Percentiles rank a stretch among this genome's conserved stretches.
phyloP scores from a whole-genome alignment of 306 rosid genomes.

The Hylodesmum podocarpum region DNA sequence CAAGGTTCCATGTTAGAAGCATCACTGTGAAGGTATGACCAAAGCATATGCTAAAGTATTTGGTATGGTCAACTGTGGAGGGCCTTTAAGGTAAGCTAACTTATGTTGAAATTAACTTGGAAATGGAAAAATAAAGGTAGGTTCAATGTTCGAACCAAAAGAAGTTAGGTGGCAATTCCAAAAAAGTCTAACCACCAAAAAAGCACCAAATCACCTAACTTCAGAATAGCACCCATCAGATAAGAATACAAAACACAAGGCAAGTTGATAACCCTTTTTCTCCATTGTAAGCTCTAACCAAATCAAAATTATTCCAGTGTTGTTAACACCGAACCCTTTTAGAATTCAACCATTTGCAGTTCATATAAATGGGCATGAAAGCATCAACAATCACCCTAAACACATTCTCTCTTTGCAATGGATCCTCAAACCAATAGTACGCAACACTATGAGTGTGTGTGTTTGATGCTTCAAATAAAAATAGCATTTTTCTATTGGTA shows the following conservation, averaged over 20 bases:
- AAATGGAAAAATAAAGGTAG: background rate
- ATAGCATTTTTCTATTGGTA: background rate
- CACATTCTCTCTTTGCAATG: background rate
- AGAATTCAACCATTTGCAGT: background rate
- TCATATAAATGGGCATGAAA: background rate
- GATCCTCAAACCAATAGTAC: background rate
- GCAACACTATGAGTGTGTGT: background rate
- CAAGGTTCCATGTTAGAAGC: constrained; percentile 10
- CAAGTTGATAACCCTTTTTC: background rate
- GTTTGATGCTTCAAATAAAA: background rate
- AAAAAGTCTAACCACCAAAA: constrained; percentile 16
- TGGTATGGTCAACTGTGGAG: constrained; percentile 32
- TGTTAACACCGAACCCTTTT: background rate
- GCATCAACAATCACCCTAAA: background rate
- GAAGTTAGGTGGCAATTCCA: constrained; percentile 38
- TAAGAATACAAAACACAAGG: background rate
- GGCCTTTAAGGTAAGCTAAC: constrained; percentile 21
- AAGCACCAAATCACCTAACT: constrained; percentile 38
- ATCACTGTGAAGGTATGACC: constrained; percentile 17
- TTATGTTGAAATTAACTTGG: constrained; percentile 28
- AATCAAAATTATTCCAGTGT: background rate
- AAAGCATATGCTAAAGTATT: constrained; percentile 41
- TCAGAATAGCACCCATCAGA: constrained; percentile 4
- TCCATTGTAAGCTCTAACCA: background rate
- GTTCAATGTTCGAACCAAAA: constrained; percentile 23